Base-by-base conservation (phyloP, 441 rosid genomes). In the Isatis lusitanica region DNA sequence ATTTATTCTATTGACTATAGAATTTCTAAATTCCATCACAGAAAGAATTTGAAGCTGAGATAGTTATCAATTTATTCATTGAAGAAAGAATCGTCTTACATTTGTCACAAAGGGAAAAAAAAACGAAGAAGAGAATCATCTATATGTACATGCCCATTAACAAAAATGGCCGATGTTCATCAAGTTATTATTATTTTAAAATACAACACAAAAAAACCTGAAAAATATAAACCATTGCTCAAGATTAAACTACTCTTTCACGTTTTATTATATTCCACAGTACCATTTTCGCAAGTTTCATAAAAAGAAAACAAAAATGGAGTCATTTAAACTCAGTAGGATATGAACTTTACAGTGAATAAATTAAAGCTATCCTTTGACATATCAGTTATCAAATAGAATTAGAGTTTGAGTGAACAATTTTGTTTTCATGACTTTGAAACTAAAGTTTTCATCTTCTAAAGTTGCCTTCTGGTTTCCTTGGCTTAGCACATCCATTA, bases 401-500 rank as follows among this genome's bases (percentile, higher is more conserved):
- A 40, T 60, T 68, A 42, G 74, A 51, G 48, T 38, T 60, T 67
- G 55, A 28, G 46, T 10, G 62, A 66, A 66, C 53, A 50, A 50
- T 38, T 28, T 57, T 56, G 71, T 46, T 17, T 26, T 36, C 60
- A 59, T n/a, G 44, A 66, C 51, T 39, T 33, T 2, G 18, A 55
- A 10, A 31, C 39, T 55, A 30, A 56, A 38, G 42, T 56, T 24
- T 77, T 85, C 67, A 88, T 83, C 82, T 85, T 76, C 78, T 81
- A 31, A 51, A 61, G 75, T 82, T 87, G 81, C 80, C 83, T 48
- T 84, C 89, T 15, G 84, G 44, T 84, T 82, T 87, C 85, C 86
- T 93, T 39, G 88, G 78, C 90, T 85, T 90, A 51, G 78, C 82
- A 66, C 92, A 87, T 69, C 83, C 86, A 28, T 88, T 88, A 74